phyloP scores from a whole-genome alignment of 805 yeast genomes.

The Candida andamanensis region DNA sequence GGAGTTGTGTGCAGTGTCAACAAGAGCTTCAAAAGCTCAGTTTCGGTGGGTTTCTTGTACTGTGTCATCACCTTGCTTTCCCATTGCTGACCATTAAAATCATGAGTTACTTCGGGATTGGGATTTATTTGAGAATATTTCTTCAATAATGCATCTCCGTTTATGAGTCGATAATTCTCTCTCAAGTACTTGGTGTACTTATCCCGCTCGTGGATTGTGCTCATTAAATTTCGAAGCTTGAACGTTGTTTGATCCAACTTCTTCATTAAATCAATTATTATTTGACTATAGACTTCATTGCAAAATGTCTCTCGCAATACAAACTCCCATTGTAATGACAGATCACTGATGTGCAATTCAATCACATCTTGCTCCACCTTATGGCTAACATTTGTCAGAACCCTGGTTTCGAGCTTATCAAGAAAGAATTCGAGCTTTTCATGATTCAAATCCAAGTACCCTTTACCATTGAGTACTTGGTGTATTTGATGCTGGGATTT shows the following conservation, averaged over 20 bases:
- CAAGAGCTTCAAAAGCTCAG: no score
- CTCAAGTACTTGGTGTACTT: conserved; percentile 25
- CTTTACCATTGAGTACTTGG: conserved; percentile 9
- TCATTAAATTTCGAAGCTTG: conserved; percentile 17
- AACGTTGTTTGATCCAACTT: conserved; percentile 3
- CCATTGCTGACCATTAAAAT: conserved; percentile 4
- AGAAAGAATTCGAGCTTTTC: conserved; percentile 14
- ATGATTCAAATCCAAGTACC: conserved; percentile 23
- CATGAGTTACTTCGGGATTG: not conserved
- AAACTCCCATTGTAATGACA: not conserved
- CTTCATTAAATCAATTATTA: conserved; percentile 2
- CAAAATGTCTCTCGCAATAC: not conserved
- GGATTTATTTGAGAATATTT: conserved; percentile 19
- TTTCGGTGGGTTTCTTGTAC: no score
- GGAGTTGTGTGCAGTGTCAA: no score
- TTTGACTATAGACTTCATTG: conserved; percentile 1
- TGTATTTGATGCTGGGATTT: not conserved
- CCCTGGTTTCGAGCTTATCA: not conserved
- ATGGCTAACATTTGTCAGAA: no score
- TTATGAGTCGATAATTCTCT: conserved; percentile 30
- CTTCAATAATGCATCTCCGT: conserved; percentile 29
- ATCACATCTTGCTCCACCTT: no score
- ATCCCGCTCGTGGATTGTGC: conserved; percentile 22
- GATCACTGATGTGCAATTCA: no score
- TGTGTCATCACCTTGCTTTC: no score